phyloP scores from a whole-genome alignment of 2,329 filamentous ascomycete genomes.

The Diaporthe sp. region DNA sequence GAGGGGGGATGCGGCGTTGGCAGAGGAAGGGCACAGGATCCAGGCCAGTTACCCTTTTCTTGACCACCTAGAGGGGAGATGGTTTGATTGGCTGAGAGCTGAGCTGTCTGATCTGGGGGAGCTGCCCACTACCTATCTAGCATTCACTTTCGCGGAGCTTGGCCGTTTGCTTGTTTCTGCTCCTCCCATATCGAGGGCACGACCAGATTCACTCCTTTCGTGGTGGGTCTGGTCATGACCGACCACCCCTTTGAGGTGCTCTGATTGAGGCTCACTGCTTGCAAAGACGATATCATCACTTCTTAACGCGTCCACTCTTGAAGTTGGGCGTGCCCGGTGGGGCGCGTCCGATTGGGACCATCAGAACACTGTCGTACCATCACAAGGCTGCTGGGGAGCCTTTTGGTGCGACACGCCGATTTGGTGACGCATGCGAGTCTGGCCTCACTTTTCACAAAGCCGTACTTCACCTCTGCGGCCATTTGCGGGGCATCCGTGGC shows the following conservation, averaged over 20 bases:
- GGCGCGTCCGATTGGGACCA: constrained; percentile 20
- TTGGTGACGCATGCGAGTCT: constrained; percentile 33
- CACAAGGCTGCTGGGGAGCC: constrained; percentile 32
- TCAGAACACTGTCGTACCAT: constrained; percentile 24
- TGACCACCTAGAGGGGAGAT: not conserved
- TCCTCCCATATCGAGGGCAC: not conserved
- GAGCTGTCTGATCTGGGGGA: not conserved
- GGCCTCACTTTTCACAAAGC: constrained; percentile 16
- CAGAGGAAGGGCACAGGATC: not conserved
- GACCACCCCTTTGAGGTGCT: constrained; percentile 31
- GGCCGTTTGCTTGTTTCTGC: not conserved
- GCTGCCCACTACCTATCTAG: not conserved
- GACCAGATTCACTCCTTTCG: constrained; percentile 6
- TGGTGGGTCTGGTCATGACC: constrained; percentile 9
- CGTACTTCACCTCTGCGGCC: constrained; percentile 14
- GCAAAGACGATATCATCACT: constrained; percentile 33
- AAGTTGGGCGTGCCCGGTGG: constrained; percentile 4
- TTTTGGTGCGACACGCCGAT: constrained; percentile 31
- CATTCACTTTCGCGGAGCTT: not conserved
- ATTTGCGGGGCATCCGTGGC: constrained; percentile 35
- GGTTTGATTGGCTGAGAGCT: not conserved
- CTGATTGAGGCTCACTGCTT: constrained; percentile 35
- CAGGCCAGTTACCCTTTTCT: not conserved
- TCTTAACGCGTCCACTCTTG: constrained; percentile 17
- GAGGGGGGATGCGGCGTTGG: no score